phyloP scores from a whole-genome alignment of 192 early-diverging fungal genomes.

The Coemansia asiatica region DNA sequence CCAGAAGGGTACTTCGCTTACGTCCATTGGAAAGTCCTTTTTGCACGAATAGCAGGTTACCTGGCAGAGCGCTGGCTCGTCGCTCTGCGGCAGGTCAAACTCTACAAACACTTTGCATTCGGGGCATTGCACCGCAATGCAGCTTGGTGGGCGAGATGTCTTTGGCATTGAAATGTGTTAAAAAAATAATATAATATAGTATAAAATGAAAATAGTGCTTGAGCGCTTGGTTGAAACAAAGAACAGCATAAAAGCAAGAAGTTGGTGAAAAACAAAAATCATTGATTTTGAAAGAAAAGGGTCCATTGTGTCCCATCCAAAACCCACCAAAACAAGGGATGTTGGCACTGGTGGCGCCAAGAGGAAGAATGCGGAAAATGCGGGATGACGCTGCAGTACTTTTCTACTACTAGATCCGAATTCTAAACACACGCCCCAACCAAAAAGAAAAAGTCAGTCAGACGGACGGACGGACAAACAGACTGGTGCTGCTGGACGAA shows the following conservation, averaged over 20 bases:
- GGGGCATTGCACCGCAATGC: slow-evolving; percentile 54
- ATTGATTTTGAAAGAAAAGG: slow-evolving; percentile 3
- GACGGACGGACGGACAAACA: too few species aligned
- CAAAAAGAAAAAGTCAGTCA: too few species aligned
- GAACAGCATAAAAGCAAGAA: background rate
- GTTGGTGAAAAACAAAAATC: background rate
- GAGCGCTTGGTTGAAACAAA: background rate
- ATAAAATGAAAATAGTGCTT: slow-evolving; percentile 7
- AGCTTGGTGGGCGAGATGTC: slow-evolving; percentile 47
- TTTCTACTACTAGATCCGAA: background rate
- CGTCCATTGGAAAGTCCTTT: slow-evolving; percentile 51
- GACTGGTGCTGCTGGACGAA: too few species aligned
- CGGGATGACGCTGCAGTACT: background rate
- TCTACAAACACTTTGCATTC: slow-evolving; percentile 49
- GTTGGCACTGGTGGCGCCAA: background rate
- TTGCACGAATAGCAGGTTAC: slow-evolving; percentile 51
- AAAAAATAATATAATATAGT: background rate
- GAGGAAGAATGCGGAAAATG: background rate
- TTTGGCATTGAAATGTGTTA: slow-evolving; percentile 27
- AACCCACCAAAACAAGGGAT: too few species aligned
- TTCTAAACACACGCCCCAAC: too few species aligned
- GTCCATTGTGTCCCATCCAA: background rate
- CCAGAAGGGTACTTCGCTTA: slow-evolving; percentile 56
- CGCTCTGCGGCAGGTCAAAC: slow-evolving; percentile 50
- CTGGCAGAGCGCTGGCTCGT: slow-evolving; percentile 27